These are phyloP conservation scores for Juglanconis sp. DNA, from an alignment of 2,329 filamentous ascomycete genomes.

Conservation along the genomic window DNA sequence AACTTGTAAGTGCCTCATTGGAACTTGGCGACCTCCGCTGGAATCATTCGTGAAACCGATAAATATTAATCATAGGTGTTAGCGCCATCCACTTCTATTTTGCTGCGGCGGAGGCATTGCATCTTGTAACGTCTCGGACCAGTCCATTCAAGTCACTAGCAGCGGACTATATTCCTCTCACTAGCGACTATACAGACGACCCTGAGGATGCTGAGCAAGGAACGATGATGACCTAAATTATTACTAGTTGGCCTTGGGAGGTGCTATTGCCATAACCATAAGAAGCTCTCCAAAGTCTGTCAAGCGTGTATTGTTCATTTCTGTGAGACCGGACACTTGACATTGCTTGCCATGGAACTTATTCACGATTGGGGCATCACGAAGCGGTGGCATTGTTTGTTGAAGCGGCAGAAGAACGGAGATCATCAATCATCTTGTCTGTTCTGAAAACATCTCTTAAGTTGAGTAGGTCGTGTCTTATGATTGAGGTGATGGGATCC, in stretches of 20 bases:
- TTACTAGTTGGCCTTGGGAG: neutral
- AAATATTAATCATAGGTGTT: neutral
- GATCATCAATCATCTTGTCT: too few relatives aligned
- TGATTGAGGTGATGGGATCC: too few relatives aligned
- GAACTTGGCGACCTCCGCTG: neutral
- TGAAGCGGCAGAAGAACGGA: too few relatives aligned
- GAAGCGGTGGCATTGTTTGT: too few relatives aligned
- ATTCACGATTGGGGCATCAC: too few relatives aligned
- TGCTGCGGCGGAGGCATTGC: conserved; percentile 9
- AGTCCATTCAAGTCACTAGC: conserved; percentile 1
- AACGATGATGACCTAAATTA: neutral
- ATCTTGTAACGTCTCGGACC: neutral
- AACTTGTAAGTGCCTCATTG: conserved; percentile 13
- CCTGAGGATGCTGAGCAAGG: neutral
- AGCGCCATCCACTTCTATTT: conserved; percentile 12
- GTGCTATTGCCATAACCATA: neutral
- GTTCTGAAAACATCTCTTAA: too few relatives aligned
- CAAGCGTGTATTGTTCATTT: too few relatives aligned
- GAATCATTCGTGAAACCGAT: neutral
- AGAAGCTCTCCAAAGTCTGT: too few relatives aligned
- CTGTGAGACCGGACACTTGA: too few relatives aligned
- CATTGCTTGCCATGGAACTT: too few relatives aligned
- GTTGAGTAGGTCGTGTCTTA: too few relatives aligned
- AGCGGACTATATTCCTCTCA: conserved; percentile 6
- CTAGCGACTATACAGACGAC: neutral